These are phyloP conservation scores for Edaphochlamys debaryana DNA, from an alignment of 139 green algal genomes.

Conservation along the genomic window DNA sequence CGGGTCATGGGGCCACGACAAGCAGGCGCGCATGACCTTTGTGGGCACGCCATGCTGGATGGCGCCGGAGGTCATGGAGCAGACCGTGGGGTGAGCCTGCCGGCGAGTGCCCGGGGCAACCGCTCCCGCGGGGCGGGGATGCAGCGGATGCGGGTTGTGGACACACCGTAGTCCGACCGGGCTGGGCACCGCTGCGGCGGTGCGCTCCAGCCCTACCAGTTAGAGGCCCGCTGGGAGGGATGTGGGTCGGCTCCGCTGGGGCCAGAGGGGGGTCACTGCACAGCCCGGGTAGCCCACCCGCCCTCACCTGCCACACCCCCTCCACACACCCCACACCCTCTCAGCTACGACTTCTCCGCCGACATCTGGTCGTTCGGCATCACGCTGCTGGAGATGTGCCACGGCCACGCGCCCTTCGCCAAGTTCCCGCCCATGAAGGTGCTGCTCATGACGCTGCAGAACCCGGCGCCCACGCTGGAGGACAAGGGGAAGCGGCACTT, in stretches of 20 bases:
- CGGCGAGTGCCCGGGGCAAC: too few species aligned
- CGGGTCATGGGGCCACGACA: conserved; percentile 87
- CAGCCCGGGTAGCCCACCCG: too few species aligned
- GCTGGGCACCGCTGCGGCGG: too few species aligned
- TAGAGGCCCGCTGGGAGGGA: too few species aligned
- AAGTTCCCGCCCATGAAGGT: conserved; percentile 99
- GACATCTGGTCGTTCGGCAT: conserved; percentile 99
- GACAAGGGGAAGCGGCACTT: conserved; percentile 85
- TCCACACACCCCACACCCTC: too few species aligned
- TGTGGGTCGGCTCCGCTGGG: too few species aligned
- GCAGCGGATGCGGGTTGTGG: too few species aligned
- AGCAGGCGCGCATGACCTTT: conserved; percentile 81
- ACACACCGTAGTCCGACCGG: too few species aligned
- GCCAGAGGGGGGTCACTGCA: too few species aligned
- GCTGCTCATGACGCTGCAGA: conserved; percentile 95
- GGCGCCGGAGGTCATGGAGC: conserved; percentile 99
- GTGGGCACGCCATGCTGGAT: conserved; percentile 88
- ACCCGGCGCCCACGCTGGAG: conserved; percentile 92
- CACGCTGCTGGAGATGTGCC: conserved; percentile 97
- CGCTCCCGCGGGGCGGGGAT: too few species aligned
- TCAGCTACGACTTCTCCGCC: conserved; percentile 86
- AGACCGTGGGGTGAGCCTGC: conserved; percentile 78
- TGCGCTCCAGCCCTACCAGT: too few species aligned
- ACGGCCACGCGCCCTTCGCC: conserved; percentile 99
- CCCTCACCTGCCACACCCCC: too few species aligned